Evolutionary conservation across 2,329 filamentous ascomycete genomes (phyloP).

Genomic region (Aspergillus melleus): DNA sequence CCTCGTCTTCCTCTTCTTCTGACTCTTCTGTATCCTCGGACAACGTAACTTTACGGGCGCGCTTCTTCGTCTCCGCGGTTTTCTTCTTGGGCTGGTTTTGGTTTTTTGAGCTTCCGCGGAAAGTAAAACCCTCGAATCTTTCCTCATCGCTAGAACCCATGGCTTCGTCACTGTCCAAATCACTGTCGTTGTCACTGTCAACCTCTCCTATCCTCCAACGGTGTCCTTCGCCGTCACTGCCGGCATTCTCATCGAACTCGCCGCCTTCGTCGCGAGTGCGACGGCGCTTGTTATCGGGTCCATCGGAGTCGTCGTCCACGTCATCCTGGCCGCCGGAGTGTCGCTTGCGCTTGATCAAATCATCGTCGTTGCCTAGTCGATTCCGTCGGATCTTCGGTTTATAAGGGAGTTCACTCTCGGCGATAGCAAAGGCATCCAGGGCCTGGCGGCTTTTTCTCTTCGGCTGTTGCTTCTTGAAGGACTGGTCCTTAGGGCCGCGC

Average conservation of each 20-base stretch:
- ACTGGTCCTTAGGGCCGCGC: slow-evolving; percentile 39
- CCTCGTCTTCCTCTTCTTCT: slow-evolving; percentile 37
- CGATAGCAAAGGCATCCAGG: slow-evolving; percentile 65
- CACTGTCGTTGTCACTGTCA: slow-evolving; percentile 65
- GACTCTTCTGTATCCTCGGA: slow-evolving; percentile 53
- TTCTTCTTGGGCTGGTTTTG: slow-evolving; percentile 39
- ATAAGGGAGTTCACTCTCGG: slow-evolving; percentile 57
- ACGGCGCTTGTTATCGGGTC: slow-evolving; percentile 47
- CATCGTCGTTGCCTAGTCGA: slow-evolving; percentile 60
- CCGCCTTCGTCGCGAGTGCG: slow-evolving; percentile 44
- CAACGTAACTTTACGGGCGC: slow-evolving; percentile 46
- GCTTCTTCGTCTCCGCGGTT: slow-evolving; percentile 22
- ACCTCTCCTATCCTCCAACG: slow-evolving; percentile 78
- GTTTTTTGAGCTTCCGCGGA: slow-evolving; percentile 58
- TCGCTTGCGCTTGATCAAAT: slow-evolving; percentile 44
- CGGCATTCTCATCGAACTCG: slow-evolving; percentile 63
- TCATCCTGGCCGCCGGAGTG: slow-evolving; percentile 39
- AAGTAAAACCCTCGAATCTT: slow-evolving; percentile 73
- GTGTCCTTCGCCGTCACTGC: slow-evolving; percentile 82
- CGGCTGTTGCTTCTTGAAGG: slow-evolving; percentile 44
- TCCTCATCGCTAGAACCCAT: slow-evolving; percentile 89
- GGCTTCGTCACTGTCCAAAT: slow-evolving; percentile 75
- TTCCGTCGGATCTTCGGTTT: slow-evolving; percentile 55
- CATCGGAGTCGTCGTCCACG: slow-evolving; percentile 38
- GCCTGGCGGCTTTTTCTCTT: slow-evolving; percentile 51